A percentile compares a stretch with the other conserved stretches of the same genome.
These are phyloP conservation scores for Trypanosoma theileri DNA, from an alignment of 208 protist species.

Conservation along the genomic window DNA sequence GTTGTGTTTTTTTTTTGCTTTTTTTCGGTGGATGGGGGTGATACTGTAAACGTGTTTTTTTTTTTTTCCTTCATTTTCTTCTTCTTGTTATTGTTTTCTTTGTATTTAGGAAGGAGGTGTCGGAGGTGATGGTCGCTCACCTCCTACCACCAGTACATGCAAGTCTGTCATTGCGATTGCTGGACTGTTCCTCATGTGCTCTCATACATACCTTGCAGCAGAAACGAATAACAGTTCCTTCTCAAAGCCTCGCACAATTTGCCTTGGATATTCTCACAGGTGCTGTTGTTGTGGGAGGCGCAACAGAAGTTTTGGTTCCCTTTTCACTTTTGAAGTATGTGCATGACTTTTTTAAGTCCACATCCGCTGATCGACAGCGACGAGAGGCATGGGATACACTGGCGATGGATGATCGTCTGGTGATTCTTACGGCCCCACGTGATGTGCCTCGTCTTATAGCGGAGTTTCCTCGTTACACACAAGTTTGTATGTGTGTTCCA, in stretches of 20 bases:
- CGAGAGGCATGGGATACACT: conserved; percentile 29
- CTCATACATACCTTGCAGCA: conserved; percentile 22
- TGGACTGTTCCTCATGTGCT: conserved; percentile 58
- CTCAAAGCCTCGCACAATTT: background rate
- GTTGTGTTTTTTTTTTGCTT: background rate
- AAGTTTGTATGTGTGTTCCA: conserved; percentile 70
- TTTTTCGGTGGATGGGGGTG: too few relatives aligned
- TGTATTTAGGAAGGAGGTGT: background rate
- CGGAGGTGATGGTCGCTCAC: conserved; percentile 2
- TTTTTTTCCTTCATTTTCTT: background rate
- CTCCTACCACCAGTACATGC: conserved; percentile 8
- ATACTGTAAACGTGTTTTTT: background rate
- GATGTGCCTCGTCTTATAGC: conserved; percentile 23
- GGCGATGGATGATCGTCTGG: conserved; percentile 23
- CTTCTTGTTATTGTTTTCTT: background rate
- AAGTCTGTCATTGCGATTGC: conserved; percentile 31
- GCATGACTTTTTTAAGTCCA: conserved; percentile 22
- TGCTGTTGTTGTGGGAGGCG: conserved; percentile 46
- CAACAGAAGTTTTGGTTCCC: conserved; percentile 64
- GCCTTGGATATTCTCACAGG: conserved; percentile 43
- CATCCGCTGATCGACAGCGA: background rate
- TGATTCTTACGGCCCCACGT: conserved; percentile 21
- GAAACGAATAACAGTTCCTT: background rate
- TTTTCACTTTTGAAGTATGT: conserved; percentile 35
- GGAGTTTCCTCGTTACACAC: conserved; percentile 28